Conservation (phyloP, 1,139 yeast genomes). For the Kodamaea suecica region DNA sequence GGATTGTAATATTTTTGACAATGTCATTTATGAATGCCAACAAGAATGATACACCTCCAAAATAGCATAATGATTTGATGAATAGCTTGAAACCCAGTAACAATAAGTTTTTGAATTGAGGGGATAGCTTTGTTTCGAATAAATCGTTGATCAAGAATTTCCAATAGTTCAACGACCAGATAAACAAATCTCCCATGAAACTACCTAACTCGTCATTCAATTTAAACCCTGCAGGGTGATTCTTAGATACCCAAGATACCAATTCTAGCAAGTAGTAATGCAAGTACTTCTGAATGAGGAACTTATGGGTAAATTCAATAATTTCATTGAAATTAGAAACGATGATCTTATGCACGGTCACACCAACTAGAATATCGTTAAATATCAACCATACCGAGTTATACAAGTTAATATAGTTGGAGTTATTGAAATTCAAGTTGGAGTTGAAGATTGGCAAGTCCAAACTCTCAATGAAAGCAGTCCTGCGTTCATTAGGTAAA, state of each 20-base stretch:
- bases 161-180: constrained; percentile 85
- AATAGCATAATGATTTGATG: constrained; percentile 25
- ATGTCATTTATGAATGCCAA: constrained; percentile 67
- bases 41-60: constrained; percentile 71
- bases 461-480: constrained; percentile 12
- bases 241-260: constrained; percentile 71
- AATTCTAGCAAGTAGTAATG: constrained; percentile 40
- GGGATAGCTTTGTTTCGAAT: constrained; percentile 10
- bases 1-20: constrained; percentile 61
- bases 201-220: constrained; percentile 81
- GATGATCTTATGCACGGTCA: constrained; percentile 53
- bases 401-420: constrained; percentile 83
- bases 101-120: constrained; percentile 3
- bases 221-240: constrained; percentile 92
- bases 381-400: constrained; percentile 85
- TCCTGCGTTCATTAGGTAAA: constrained; percentile 12
- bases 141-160: constrained; percentile 22
- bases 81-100: constrained; percentile 7
- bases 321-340: constrained; percentile 41
- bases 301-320: constrained; percentile 28
- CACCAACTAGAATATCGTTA: constrained; percentile 79
- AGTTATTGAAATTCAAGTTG: constrained; percentile 44
- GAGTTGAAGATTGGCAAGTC: constrained; percentile 38
- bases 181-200: constrained; percentile 80
- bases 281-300: constrained; percentile 32